Percentiles rank a stretch among this genome's conserved stretches.
These are phyloP conservation scores for Skeletonema tropicum DNA, from an alignment of 108 stramenopile genomes.

Conservation along the genomic window DNA sequence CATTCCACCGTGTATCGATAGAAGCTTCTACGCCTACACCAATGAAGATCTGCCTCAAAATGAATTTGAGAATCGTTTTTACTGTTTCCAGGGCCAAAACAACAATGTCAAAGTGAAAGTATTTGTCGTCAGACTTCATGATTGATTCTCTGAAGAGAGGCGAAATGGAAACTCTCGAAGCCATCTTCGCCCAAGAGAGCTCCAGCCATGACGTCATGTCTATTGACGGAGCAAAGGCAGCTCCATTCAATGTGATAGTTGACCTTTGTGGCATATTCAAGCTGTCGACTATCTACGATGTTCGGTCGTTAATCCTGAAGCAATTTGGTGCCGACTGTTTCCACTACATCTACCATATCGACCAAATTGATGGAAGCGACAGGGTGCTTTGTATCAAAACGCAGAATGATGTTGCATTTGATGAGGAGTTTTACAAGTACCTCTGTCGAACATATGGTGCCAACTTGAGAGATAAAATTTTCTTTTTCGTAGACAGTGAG, in stretches of 20 bases:
- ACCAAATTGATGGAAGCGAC: conserved; percentile 56
- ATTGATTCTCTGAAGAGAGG: conserved; percentile 42
- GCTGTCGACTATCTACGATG: conserved; percentile 51
- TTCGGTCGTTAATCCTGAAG: conserved; percentile 36
- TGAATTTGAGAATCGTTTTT: conserved; percentile 45
- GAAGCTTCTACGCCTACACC: conserved; percentile 58
- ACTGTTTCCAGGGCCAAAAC: conserved; percentile 56
- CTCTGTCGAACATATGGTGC: conserved; percentile 51
- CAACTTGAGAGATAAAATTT: conserved; percentile 33
- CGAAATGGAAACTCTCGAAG: conserved; percentile 53
- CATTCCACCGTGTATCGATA: conserved; percentile 57
- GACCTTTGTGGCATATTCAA: conserved; percentile 66
- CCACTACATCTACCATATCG: conserved; percentile 63
- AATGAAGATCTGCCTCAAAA: conserved; percentile 32
- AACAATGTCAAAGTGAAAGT: conserved; percentile 49
- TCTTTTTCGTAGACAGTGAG: conserved; percentile 21
- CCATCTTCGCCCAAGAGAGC: conserved; percentile 42
- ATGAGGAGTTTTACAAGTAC: conserved; percentile 61
- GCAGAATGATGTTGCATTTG: conserved; percentile 55
- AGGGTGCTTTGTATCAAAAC: conserved; percentile 55
- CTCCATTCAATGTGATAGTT: conserved; percentile 56
- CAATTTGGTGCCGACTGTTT: conserved; percentile 49
- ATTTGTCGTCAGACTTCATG: conserved; percentile 58
- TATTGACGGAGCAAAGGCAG: conserved; percentile 6
- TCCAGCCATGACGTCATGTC: not conserved